A percentile compares a stretch with the other conserved stretches of the same genome.
Conservation (phyloP, 306 rosid genomes). For the Begonia masoniana region DNA sequence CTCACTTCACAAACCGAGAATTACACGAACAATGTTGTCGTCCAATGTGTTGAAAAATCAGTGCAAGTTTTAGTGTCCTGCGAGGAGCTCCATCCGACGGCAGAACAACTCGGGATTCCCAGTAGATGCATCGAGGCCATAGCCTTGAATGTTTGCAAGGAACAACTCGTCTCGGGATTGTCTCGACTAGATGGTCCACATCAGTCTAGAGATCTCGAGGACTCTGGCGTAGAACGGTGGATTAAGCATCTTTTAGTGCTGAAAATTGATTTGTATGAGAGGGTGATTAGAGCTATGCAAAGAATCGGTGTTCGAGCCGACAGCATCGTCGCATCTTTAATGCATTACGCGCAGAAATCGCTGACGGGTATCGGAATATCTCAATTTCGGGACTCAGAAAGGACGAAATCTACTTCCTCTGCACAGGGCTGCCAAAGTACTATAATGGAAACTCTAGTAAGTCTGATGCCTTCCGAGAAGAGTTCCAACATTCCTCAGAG, state of each 20-base stretch:
- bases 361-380: conserved; percentile 56
- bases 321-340: conserved; percentile 52
- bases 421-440: conserved; percentile 40
- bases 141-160: conserved; percentile 71
- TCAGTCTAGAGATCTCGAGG: conserved; percentile 44
- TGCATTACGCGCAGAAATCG: conserved; percentile 79
- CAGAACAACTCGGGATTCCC: conserved; percentile 46
- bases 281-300: conserved; percentile 53
- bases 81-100: conserved; percentile 37
- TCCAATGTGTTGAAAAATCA: conserved; percentile 50
- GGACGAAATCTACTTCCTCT: conserved; percentile 20
- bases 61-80: conserved; percentile 61
- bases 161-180: conserved; percentile 54
- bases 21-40: conserved; percentile 54
- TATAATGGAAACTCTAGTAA: conserved; percentile 48
- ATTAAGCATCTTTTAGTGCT: conserved; percentile 56
- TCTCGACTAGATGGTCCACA: conserved; percentile 36
- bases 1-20: conserved; percentile 42
- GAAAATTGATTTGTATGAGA: conserved; percentile 43
- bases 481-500: conserved; percentile 44
- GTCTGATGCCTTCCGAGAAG: conserved; percentile 58
- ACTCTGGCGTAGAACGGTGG: conserved; percentile 62
- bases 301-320: conserved; percentile 56
- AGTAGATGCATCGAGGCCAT: conserved; percentile 71
- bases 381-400: conserved; percentile 46